A percentile compares a stretch with the other conserved stretches of the same genome.
Evolutionary conservation across 2,329 filamentous ascomycete species (phyloP).

Genomic region (Madurella fahalii): DNA sequence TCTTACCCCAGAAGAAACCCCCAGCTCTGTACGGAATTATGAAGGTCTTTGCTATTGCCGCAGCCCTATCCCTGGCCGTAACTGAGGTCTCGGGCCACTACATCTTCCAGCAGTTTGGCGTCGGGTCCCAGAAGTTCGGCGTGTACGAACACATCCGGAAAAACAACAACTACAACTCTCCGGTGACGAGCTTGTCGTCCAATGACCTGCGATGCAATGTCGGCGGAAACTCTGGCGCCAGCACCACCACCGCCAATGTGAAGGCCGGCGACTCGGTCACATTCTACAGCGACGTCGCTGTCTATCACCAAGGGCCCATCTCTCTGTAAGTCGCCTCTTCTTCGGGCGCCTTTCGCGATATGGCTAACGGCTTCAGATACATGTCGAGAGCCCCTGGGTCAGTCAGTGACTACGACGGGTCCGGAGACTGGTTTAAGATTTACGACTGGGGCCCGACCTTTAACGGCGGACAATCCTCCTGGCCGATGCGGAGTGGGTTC

Average conservation of each 20-base stretch:
- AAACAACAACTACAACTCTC: slow-evolving; percentile 47
- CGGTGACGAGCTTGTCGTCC: slow-evolving; percentile 39
- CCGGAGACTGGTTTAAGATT: slow-evolving; percentile 42
- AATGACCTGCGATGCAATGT: slow-evolving; percentile 40
- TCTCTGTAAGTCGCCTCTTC: slow-evolving; percentile 29
- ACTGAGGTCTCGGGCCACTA: slow-evolving; percentile 37
- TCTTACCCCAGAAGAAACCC: neutral
- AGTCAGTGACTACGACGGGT: slow-evolving; percentile 36
- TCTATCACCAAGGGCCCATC: slow-evolving; percentile 43
- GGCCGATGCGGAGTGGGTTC: slow-evolving; percentile 33
- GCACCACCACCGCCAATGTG: slow-evolving; percentile 33
- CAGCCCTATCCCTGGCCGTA: slow-evolving; percentile 31
- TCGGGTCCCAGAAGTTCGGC: slow-evolving; percentile 31
- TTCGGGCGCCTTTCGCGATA: neutral
- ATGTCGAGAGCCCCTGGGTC: slow-evolving; percentile 39
- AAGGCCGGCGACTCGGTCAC: slow-evolving; percentile 38
- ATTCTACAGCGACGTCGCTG: slow-evolving; percentile 36
- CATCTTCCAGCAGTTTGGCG: slow-evolving; percentile 38
- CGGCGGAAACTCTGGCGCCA: slow-evolving; percentile 32
- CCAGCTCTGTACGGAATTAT: slow-evolving; percentile 5
- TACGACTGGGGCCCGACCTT: slow-evolving; percentile 32
- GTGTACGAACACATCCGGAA: slow-evolving; percentile 40
- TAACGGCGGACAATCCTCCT: slow-evolving; percentile 31
- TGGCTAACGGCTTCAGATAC: slow-evolving; percentile 27
- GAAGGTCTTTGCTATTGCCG: slow-evolving; percentile 32